A percentile compares a stretch with the other conserved stretches of the same genome.
These are phyloP conservation scores for Proliferodiscus dingleyae DNA, from an alignment of 2,329 filamentous ascomycete genomes.

Conservation along the genomic window DNA sequence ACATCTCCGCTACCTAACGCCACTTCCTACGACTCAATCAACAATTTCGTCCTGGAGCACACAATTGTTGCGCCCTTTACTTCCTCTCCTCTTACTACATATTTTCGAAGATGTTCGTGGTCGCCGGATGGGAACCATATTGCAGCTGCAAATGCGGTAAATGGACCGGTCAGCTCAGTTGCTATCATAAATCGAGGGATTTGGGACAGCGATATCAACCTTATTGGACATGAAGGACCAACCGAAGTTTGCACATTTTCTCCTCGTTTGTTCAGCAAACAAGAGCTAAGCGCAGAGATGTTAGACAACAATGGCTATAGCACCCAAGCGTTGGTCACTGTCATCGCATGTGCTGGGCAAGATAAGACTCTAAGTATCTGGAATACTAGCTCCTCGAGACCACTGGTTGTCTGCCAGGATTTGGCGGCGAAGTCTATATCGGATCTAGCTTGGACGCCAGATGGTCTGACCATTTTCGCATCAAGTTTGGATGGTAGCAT, in stretches of 20 bases:
- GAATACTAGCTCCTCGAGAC: constrained; percentile 93
- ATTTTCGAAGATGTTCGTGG: constrained; percentile 96
- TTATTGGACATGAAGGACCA: constrained; percentile 95
- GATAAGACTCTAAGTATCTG: constrained; percentile 95
- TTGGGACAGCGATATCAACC: constrained; percentile 95
- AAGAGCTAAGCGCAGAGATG: constrained; percentile 51
- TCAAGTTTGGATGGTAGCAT: constrained; percentile 89
- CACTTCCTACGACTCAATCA: constrained; percentile 89
- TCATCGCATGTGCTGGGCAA: constrained; percentile 93
- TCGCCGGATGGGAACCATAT: constrained; percentile 97
- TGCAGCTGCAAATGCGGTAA: constrained; percentile 92
- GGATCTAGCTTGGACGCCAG: constrained; percentile 89
- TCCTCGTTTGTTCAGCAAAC: constrained; percentile 75
- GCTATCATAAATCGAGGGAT: constrained; percentile 88
- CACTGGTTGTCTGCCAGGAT: constrained; percentile 86
- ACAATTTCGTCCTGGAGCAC: constrained; percentile 93
- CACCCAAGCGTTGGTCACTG: constrained; percentile 64
- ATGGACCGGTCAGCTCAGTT: constrained; percentile 93
- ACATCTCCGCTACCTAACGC: constrained; percentile 87
- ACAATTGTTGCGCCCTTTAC: constrained; percentile 84
- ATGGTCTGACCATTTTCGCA: constrained; percentile 80
- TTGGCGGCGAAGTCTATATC: constrained; percentile 87
- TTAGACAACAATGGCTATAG: constrained; percentile 45
- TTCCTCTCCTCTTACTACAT: constrained; percentile 90
- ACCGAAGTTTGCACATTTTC: constrained; percentile 98